These are phyloP conservation scores for Ceratocystis papillata DNA, from an alignment of 2,329 filamentous ascomycete genomes.

Conservation along the genomic window DNA sequence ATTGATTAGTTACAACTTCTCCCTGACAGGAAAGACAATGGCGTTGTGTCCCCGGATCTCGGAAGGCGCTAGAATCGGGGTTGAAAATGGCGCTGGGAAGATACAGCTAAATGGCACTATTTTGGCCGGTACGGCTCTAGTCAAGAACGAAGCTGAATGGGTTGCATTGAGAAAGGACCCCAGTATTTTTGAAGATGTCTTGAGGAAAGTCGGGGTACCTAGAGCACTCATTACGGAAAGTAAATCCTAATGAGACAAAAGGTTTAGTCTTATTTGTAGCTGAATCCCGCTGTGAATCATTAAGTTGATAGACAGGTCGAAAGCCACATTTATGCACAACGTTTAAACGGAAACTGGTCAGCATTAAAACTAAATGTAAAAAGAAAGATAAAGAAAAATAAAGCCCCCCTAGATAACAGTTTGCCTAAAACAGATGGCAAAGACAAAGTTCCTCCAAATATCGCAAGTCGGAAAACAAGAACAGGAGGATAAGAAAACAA, in stretches of 20 bases:
- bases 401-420: conserved; percentile 10
- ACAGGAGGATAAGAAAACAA: background rate
- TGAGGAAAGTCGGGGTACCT: conserved; percentile 30
- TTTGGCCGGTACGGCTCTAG: conserved; percentile 52
- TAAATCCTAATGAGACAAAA: too few relatives aligned
- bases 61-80: conserved; percentile 37
- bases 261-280: too few relatives aligned
- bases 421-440: background rate
- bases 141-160: conserved; percentile 50
- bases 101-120: conserved; percentile 51
- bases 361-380: background rate
- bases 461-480: background rate
- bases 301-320: too few relatives aligned
- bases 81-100: conserved; percentile 32
- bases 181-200: conserved; percentile 15
- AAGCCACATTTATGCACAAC: too few relatives aligned
- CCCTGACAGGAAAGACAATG: conserved; percentile 44
- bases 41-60: conserved; percentile 45
- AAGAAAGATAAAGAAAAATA: background rate
- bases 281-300: too few relatives aligned
- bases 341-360: background rate
- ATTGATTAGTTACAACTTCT: conserved; percentile 53
- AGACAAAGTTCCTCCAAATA: conserved; percentile 3
- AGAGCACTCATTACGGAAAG: background rate
- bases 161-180: conserved; percentile 38